Evolutionary conservation across 169 alveolate species (phyloP).

Genomic region (Eimeria maxima): DNA sequence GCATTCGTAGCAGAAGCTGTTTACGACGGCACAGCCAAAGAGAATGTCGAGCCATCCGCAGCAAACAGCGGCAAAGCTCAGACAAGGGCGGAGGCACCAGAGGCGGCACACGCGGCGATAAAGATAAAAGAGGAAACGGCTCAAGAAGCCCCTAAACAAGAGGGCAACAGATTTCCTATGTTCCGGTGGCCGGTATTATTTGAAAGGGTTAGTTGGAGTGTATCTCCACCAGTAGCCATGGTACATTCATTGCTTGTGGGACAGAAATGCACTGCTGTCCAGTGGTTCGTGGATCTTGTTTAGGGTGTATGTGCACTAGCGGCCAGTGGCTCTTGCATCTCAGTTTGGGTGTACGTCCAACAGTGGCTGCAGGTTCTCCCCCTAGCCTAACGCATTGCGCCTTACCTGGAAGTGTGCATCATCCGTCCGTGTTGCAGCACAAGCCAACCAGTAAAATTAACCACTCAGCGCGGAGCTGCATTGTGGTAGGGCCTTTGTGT

Average conservation of each 20-base stretch:
- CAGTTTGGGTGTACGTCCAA: too few relatives aligned
- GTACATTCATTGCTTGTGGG: too few relatives aligned
- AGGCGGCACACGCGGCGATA: too few relatives aligned
- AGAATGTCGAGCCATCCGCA: background rate
- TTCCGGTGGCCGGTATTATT: slow-evolving; percentile 32
- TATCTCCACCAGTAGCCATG: too few relatives aligned
- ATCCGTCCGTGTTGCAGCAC: background rate
- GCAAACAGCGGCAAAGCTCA: too few relatives aligned
- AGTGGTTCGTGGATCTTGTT: too few relatives aligned
- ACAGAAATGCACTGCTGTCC: too few relatives aligned
- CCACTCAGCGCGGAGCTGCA: background rate
- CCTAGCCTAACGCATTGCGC: too few relatives aligned
- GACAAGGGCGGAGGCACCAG: too few relatives aligned
- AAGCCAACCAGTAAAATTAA: background rate
- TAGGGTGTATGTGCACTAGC: too few relatives aligned
- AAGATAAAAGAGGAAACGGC: background rate
- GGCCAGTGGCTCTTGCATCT: too few relatives aligned
- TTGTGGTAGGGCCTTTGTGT: background rate
- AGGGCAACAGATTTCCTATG: background rate
- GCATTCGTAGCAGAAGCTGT: background rate
- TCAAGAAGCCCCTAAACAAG: background rate
- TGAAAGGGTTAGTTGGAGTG: background rate
- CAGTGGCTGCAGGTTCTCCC: too few relatives aligned
- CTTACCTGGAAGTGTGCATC: background rate
- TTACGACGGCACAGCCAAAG: background rate